Conservation (phyloP, 208 protist species). For the Trypanosoma avium region DNA sequence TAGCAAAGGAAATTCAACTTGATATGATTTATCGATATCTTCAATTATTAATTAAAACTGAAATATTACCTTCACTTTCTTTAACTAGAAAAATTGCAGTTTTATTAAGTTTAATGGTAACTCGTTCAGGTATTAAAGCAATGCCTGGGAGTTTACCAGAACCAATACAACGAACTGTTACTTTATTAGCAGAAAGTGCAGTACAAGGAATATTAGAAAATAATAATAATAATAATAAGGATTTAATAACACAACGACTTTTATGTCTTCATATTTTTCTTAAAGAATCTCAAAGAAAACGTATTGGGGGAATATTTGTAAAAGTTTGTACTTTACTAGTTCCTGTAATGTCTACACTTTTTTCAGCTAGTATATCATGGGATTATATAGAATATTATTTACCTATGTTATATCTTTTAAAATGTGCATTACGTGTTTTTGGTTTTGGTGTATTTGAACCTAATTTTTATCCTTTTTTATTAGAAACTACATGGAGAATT, state of each 20-base stretch:
- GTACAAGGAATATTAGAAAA: not conserved
- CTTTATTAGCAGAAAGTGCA: constrained; percentile 28
- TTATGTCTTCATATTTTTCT: constrained; percentile 65
- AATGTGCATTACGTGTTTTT: constrained; percentile 74
- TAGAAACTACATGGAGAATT: constrained; percentile 49
- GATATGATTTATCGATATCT: constrained; percentile 42
- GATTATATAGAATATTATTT: constrained; percentile 34
- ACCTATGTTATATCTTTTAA: constrained; percentile 62
- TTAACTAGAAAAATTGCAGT: constrained; percentile 60
- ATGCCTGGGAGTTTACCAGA: constrained; percentile 37
- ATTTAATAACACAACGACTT: constrained; percentile 36
- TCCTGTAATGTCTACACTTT: constrained; percentile 47
- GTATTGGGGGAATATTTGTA: constrained; percentile 50
- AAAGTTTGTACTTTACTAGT: constrained; percentile 43
- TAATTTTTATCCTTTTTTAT: constrained; percentile 54
- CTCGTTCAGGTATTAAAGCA: constrained; percentile 29
- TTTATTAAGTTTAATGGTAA: constrained; percentile 62
- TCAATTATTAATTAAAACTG: constrained; percentile 32
- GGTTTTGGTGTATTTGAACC: constrained; percentile 66
- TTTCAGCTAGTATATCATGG: constrained; percentile 30
- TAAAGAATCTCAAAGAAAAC: constrained; percentile 58
- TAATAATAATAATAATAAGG: not conserved
- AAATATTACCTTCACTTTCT: constrained; percentile 25
- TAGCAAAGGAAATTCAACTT: constrained; percentile 36
- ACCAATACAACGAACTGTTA: constrained; percentile 32